Evolutionary conservation across 192 early-diverging fungal species (phyloP).

Genomic region (Coemansia brasiliensis): DNA sequence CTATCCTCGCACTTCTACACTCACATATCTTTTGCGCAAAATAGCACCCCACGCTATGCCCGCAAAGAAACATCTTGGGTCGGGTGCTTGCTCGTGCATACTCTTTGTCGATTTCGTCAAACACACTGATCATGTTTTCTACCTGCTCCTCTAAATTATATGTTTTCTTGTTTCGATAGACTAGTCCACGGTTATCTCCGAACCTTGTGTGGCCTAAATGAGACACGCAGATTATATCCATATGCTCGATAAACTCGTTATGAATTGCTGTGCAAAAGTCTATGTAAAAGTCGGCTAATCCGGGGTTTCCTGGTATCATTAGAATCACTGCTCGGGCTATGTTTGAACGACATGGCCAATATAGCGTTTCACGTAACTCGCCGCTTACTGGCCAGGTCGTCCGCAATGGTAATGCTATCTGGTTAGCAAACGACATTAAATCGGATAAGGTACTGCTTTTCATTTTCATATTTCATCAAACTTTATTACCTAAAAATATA

Average conservation of each 20-base stretch:
- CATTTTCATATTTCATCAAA: background rate
- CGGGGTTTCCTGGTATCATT: conserved; percentile 75
- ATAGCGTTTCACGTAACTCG: conserved; percentile 46
- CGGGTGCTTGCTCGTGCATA: conserved; percentile 1
- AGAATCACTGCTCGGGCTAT: conserved; percentile 49
- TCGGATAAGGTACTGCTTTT: background rate
- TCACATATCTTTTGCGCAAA: conserved; percentile 57
- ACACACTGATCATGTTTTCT: conserved; percentile 31
- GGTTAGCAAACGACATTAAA: conserved; percentile 34
- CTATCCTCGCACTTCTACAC: conserved; percentile 63
- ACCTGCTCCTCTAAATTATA: conserved; percentile 36
- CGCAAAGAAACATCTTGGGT: conserved; percentile 26
- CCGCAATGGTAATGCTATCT: conserved; percentile 32
- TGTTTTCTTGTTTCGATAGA: conserved; percentile 12
- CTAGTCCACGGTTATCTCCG: conserved; percentile 29
- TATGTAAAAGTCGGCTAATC: conserved; percentile 78
- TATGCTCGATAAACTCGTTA: conserved; percentile 34
- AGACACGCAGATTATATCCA: conserved; percentile 66
- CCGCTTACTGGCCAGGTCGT: conserved; percentile 28
- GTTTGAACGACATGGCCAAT: conserved; percentile 29
- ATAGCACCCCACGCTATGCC: conserved; percentile 43
- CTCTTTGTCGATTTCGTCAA: conserved; percentile 31
- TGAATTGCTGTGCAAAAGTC: conserved; percentile 67
- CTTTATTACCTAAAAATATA: background rate
- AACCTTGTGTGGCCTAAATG: conserved; percentile 50